Base-by-base conservation (phyloP, 306 rosid genomes). In the Trichosanthes truncata region DNA sequence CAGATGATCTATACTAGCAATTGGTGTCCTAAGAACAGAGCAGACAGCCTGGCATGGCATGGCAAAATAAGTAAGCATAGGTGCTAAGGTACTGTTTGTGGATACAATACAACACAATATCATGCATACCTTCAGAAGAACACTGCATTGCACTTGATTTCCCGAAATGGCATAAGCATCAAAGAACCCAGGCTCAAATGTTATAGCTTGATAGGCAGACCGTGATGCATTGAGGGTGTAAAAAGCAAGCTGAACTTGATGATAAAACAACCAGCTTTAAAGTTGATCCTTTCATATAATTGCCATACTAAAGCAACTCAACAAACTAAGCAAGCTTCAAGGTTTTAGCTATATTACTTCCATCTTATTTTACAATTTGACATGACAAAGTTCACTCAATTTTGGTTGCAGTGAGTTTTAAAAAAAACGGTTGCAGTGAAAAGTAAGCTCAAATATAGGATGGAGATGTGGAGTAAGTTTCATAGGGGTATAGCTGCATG, bases 11-110 rank as follows among this genome's bases (percentile, higher is more conserved):
- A 92, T 84, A 78, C 89, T 90, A 14, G 91, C 72, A 72, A 95
- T 78, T 56, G 99, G 93, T 53, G 97, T 95, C 88, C 94, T 88
- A 4, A 95, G 89, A 80, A 92, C 97, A 78, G 97, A 81, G 85
- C 96, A 93, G 78, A 95, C 83, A 75, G 91, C 97, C 97, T 95
- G 86, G 8, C 66, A 52, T 21, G 85, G 23, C 33, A 33, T 17
- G 81, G 68, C 84, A 87, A 49, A 81, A 82, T 1, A 84, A 7
- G 81, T 74, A 55, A 84, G 89, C 36, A 46, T 72, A 60, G 53
- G 63, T 29, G 55, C 41, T 53, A 71, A 72, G 49, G 57, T 13
- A 82, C 53, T 62, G 20, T 76, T 79, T 17, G 25, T 20, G 46
- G 15, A 60, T 77, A n/a, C n/a, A 62, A 43, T 12, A 40, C 4